These are phyloP conservation scores for Neurospora sp. DNA, from an alignment of 495 filamentous ascomycete genomes.

Conservation along the genomic window DNA sequence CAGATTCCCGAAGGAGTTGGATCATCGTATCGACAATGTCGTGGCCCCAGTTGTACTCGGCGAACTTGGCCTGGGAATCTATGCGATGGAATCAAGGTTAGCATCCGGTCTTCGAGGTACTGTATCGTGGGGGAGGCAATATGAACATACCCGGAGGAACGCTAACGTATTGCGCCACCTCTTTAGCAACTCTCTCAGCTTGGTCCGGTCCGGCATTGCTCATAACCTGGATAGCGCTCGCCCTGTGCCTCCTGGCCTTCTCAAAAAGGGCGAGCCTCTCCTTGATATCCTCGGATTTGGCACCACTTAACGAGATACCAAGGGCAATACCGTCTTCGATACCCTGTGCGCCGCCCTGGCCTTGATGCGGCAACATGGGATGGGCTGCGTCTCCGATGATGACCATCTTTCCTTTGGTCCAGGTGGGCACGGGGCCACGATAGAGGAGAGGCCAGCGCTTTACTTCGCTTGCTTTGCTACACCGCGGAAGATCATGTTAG, in stretches of 20 bases:
- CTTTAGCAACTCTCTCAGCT: constrained; percentile 10
- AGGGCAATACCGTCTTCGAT: constrained; percentile 38
- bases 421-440: constrained; percentile 22
- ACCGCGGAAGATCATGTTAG: background rate
- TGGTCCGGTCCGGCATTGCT: constrained; percentile 20
- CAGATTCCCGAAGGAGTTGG: constrained; percentile 2
- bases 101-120: background rate
- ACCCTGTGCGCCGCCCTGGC: constrained; percentile 36
- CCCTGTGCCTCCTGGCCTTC: constrained; percentile 37
- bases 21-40: constrained; percentile 10
- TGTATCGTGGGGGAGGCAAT: background rate
- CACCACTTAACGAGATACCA: constrained; percentile 20
- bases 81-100: background rate
- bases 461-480: constrained; percentile 29
- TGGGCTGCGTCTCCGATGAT: constrained; percentile 42
- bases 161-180: constrained; percentile 14
- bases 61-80: constrained; percentile 15
- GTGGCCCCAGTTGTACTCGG: constrained; percentile 17
- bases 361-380: constrained; percentile 41
- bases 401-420: constrained; percentile 28
- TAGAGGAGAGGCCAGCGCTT: constrained; percentile 36
- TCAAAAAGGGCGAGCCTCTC: constrained; percentile 42
- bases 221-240: constrained; percentile 43
- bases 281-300: constrained; percentile 23
- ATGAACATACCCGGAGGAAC: constrained; percentile 12